phyloP scores from a whole-genome alignment of 345 rosid genomes.

The Brassica napus region Da-Ae NC_063449.1:11454001-11454500 shows the following conservation, averaged over 20 bases:
- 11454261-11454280: slow-evolving; percentile 70
- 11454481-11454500: slow-evolving; percentile 71
- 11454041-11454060: slow-evolving; percentile 20
- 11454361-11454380: slow-evolving; percentile 84
- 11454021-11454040: slow-evolving; percentile 28
- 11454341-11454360: background rate
- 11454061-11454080: slow-evolving; percentile 33
- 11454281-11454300: slow-evolving; percentile 52
- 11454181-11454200: background rate
- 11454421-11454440: slow-evolving; percentile 81
- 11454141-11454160: background rate
- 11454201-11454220: slow-evolving; percentile 63
- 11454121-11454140: slow-evolving; percentile 37
- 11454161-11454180: background rate
- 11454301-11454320: background rate
- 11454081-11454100: slow-evolving; percentile 10
- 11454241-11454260: slow-evolving; percentile 68
- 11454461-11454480: slow-evolving; percentile 61
- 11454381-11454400: slow-evolving; percentile 81
- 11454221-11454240: slow-evolving; percentile 62
- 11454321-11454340: background rate
- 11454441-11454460: slow-evolving; percentile 65
- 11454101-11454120: slow-evolving; percentile 35
- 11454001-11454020: background rate
- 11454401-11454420: slow-evolving; percentile 84